Base-by-base conservation (phyloP, 768 basidiomycete genomes). In the Boletus subparvulus region DNA sequence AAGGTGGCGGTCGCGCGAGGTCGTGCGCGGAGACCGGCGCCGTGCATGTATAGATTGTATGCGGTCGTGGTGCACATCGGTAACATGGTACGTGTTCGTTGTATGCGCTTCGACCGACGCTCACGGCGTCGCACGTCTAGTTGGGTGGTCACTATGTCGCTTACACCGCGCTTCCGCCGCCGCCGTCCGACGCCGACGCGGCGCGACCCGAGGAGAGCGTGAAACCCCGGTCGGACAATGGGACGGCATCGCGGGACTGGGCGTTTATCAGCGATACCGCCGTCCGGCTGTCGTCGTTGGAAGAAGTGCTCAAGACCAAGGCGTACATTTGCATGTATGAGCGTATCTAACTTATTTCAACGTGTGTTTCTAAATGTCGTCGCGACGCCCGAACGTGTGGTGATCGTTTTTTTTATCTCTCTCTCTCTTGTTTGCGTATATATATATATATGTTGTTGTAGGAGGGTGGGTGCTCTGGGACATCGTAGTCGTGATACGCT, bases 301-400 rank as follows among this genome's bases (percentile, higher is more conserved):
- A 94, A 43, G 95, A 97, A 69, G 95, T 97, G 3, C 77, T 97
- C 66, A 88, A 87, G 71, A 86, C 87, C 56, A 95, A 90, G 70
- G 94, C 94, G 36, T 98, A 97, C 71, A 82, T 97, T 48, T 93
- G 93, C 74, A 94, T 95, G 86, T 93, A 92, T 68, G 90, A 93
- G 75, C 81, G 88, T 52, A 77, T 88, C 65, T 86, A 59, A 71
- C 51, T 64, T 64, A 56, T 64, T 47, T 52, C 33, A 37, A 21
- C 21, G 21, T 45, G 17, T 45, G 46, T 16, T 21, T 10, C 41
- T 30, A 10, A 10, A 26, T 33, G 3, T 11, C 10, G 33, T 33
- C 4, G 9, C 11, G 33, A 33, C 33, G 28, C 11, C 4, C 33
- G 33, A 6, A 12, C 33, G 33, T 12, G 32, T 13, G 35, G 35